These are phyloP conservation scores for Isabelozyma pseudorhagii DNA, from an alignment of 805 yeast genomes.

Conservation along the genomic window DNA sequence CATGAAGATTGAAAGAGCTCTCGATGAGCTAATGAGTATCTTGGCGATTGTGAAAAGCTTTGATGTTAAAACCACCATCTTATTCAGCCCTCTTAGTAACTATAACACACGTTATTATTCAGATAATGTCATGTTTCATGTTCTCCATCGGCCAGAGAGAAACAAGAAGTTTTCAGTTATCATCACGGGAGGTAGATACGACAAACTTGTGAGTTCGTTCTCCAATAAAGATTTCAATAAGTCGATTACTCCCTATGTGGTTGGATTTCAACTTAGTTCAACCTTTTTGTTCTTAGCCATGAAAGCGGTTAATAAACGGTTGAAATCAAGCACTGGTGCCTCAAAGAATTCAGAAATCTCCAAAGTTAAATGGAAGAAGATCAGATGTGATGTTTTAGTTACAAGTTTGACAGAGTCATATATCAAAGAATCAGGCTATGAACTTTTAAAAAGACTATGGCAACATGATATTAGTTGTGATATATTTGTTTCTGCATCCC, in stretches of 20 bases:
- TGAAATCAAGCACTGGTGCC: background rate
- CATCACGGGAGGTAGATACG: constrained; percentile 95
- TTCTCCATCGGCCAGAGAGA: constrained; percentile 61
- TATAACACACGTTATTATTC: constrained; percentile 77
- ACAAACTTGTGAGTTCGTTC: constrained; percentile 61
- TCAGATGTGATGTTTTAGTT: constrained; percentile 78
- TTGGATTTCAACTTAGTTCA: constrained; percentile 79
- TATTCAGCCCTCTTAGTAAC: constrained; percentile 78
- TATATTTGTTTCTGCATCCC: constrained; percentile 27
- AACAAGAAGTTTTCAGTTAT: constrained; percentile 45
- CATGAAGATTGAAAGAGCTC: constrained; percentile 56
- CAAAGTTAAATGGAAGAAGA: constrained; percentile 23
- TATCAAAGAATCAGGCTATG: constrained; percentile 60
- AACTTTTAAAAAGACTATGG: constrained; percentile 69
- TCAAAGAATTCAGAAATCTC: constrained; percentile 15
- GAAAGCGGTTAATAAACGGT: constrained; percentile 22
- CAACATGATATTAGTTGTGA: constrained; percentile 77
- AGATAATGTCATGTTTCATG: constrained; percentile 87
- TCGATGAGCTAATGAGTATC: constrained; percentile 61
- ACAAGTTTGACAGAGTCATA: constrained; percentile 60
- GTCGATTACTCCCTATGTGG: constrained; percentile 48
- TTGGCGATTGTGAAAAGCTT: constrained; percentile 51
- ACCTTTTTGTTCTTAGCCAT: constrained; percentile 34
- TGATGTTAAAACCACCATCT: constrained; percentile 56
- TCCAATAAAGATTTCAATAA: constrained; percentile 44